Conservation (phyloP, 2,329 filamentous ascomycete genomes). For the Diaporthe nobilis region DNA sequence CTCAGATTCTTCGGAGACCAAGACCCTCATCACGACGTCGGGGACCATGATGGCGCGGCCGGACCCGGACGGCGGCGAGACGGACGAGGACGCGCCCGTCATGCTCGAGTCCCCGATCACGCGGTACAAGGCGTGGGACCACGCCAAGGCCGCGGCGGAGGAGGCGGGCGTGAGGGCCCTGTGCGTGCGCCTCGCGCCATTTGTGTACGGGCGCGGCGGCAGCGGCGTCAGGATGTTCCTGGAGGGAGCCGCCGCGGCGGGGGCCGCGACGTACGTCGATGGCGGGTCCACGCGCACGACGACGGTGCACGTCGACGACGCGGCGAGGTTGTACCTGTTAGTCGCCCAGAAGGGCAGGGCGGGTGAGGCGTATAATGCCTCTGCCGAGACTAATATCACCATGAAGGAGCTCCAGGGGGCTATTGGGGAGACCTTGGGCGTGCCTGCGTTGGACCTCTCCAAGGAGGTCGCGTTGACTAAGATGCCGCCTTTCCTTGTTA, state of each 20-base stretch:
- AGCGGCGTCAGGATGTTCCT: conserved; percentile 54
- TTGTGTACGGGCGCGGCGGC: conserved; percentile 59
- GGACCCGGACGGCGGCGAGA: conserved; percentile 47
- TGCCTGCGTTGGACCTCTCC: conserved; percentile 46
- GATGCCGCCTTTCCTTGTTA: conserved; percentile 51
- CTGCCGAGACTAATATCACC: conserved; percentile 30
- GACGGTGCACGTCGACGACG: conserved; percentile 41
- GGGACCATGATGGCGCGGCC: conserved; percentile 48
- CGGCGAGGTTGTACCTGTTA: conserved; percentile 37
- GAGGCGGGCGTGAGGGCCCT: conserved; percentile 52
- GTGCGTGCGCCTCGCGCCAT: conserved; percentile 57
- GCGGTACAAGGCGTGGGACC: conserved; percentile 49
- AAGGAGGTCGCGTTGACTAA: conserved; percentile 48
- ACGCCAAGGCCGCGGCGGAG: conserved; percentile 49
- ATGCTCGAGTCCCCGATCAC: conserved; percentile 37
- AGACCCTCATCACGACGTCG: conserved; percentile 53
- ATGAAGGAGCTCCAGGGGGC: conserved; percentile 40
- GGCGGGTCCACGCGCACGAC: conserved; percentile 37
- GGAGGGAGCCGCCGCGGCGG: conserved; percentile 44
- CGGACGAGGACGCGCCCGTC: conserved; percentile 45
- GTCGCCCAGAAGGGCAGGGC: conserved; percentile 24
- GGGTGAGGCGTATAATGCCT: conserved; percentile 39
- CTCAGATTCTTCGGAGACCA: conserved; percentile 45
- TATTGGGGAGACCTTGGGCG: conserved; percentile 44
- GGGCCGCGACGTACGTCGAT: conserved; percentile 13